phyloP scores from a whole-genome alignment of 345 rosid genomes.

The Lepidium didymum region DNA sequence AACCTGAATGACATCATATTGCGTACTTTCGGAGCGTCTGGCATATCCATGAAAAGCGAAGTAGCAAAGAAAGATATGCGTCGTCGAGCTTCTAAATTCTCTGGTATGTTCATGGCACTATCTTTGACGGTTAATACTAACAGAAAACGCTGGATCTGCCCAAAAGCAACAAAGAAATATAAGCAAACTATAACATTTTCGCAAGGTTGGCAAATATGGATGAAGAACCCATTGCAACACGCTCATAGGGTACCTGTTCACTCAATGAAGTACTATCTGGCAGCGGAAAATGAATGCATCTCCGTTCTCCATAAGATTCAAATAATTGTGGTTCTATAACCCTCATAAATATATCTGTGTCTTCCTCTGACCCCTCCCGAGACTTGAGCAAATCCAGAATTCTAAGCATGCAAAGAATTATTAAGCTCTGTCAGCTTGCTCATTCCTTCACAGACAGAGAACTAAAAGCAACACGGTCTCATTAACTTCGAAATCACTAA shows the following conservation, averaged over 20 bases:
- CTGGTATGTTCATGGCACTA: conserved; percentile 84
- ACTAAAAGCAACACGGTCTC: background rate
- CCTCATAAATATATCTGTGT: conserved; percentile 36
- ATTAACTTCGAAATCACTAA: conserved; percentile 19
- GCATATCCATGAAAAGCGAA: conserved; percentile 92
- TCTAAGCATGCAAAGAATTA: conserved; percentile 29
- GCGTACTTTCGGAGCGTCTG: conserved; percentile 75
- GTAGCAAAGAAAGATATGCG: conserved; percentile 94
- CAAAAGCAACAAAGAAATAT: conserved; percentile 25
- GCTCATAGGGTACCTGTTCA: conserved; percentile 53
- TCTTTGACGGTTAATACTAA: conserved; percentile 75
- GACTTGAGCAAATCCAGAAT: conserved; percentile 41
- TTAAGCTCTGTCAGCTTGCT: background rate
- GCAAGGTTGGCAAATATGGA: background rate
- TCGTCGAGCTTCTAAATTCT: conserved; percentile 76
- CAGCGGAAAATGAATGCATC: conserved; percentile 69
- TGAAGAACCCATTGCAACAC: background rate
- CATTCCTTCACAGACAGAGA: conserved; percentile 8
- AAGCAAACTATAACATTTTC: conserved; percentile 1
- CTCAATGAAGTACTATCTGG: conserved; percentile 58
- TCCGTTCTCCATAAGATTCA: conserved; percentile 41
- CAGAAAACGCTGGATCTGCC: conserved; percentile 73
- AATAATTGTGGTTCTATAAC: conserved; percentile 63
- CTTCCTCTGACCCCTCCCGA: conserved; percentile 31
- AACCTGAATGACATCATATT: conserved; percentile 96